Base-by-base conservation (phyloP, 2,329 filamentous ascomycete genomes). In the Fusarium torreyae region DNA sequence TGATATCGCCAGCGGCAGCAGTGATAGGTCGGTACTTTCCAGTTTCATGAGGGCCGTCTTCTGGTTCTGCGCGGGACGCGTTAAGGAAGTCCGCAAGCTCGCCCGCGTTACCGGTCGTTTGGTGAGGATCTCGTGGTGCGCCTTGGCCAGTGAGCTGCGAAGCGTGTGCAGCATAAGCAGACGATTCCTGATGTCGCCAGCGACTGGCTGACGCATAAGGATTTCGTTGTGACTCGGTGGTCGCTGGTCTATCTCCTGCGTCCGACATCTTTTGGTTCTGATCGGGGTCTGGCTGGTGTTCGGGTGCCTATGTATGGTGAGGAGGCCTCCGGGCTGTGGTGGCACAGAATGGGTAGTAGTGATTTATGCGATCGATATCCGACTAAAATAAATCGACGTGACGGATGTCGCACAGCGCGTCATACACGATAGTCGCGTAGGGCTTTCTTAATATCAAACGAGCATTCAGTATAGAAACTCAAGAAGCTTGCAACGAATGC, bases 181-280 rank as follows among this genome's bases (percentile, higher is more conserved):
- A 81, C 2, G 88, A 90, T 75, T 91, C 89, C 75, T 90, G 86
- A 74, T 91, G 89, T 57, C 88, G 85, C 89, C 89, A 91, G 71
- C 81, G 82, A 74, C 81, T 89, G 40, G 83, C 73, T 10, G 88
- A 90, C 38, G 85, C 84, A 74, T 90, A 80, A 4, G 85, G 86
- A 72, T 89, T 88, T 60, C 75, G 79, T 56, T 77, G 70, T 53
- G 69, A 76, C 61, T 79, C 77, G 43, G 78, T 76, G 43, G 68
- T 71, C 57, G 57, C 33, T 17, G 70, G 71, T 34, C 71, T 71
- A 40, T 71, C 66, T 52, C 52, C 66, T n/a, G 54, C 36, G 42
- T 67, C 57, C 43, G 74, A 42, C 75, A 77, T 77, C n/a, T 57
- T 65, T 57, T 48, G 33, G 15, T 17, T 46, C 18, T 44, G 24